A percentile compares a stretch with the other conserved stretches of the same genome.
Conservation (phyloP, 176 grass and related monocot genomes). For the Phoenix roebelenii region DNA sequence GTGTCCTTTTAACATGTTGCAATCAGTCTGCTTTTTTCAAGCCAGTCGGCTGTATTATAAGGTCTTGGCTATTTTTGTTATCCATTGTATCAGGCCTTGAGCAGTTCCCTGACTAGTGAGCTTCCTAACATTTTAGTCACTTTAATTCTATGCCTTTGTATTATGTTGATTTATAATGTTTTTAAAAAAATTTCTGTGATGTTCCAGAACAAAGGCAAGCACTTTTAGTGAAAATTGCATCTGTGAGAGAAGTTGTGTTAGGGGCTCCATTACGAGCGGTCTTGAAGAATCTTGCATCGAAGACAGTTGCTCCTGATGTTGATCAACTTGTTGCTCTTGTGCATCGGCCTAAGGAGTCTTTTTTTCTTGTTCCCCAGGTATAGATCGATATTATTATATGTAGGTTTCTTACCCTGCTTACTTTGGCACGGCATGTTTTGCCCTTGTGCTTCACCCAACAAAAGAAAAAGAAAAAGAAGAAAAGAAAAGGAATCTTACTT, state of each 20-base stretch:
- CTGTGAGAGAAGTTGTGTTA: constrained; percentile 85
- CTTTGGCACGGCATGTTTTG: no score
- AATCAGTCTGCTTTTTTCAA: no score
- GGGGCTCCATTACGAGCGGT: constrained; percentile 84
- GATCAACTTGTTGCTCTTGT: constrained; percentile 88
- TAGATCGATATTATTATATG: neutral
- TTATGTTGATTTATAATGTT: constrained; percentile 10
- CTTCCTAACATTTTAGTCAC: neutral
- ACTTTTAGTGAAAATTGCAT: constrained; percentile 86
- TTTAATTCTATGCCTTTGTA: constrained; percentile 2
- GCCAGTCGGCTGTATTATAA: no score
- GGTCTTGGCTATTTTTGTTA: neutral
- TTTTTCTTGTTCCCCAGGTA: constrained; percentile 91
- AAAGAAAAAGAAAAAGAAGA: no score
- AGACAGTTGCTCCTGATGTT: constrained; percentile 60
- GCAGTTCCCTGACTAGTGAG: no score
- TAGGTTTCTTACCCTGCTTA: neutral
- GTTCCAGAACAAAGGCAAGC: constrained; percentile 79
- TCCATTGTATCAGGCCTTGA: neutral
- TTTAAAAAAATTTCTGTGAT: constrained; percentile 36
- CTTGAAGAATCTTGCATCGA: constrained; percentile 68
- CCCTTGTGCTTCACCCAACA: no score
- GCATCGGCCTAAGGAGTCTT: constrained; percentile 89
- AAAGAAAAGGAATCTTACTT: no score
- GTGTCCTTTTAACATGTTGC: no score